These are phyloP conservation scores for Pleurozium schreberi DNA, from an alignment of 225 moss, liverwort and hornwort genomes.

Conservation along the genomic window DNA sequence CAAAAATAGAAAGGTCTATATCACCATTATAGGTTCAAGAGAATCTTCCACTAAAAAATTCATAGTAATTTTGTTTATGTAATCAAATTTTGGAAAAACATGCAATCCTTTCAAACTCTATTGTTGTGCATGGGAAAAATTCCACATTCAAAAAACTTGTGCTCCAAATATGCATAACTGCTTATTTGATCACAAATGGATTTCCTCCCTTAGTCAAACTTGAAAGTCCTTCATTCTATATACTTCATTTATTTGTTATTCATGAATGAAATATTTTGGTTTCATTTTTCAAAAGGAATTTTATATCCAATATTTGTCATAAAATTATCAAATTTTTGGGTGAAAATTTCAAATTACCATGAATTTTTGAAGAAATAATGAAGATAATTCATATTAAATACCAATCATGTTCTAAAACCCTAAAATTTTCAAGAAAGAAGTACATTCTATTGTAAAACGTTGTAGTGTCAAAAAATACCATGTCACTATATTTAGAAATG, in stretches of 20 bases:
- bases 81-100: too few relatives aligned
- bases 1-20: too few relatives aligned
- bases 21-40: too few relatives aligned
- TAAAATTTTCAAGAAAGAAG: not conserved
- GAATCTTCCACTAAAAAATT: too few relatives aligned
- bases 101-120: too few relatives aligned
- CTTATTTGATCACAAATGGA: too few relatives aligned
- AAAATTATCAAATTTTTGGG: not conserved
- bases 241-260: not conserved
- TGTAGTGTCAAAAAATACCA: rapidly evolving
- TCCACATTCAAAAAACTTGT: too few relatives aligned
- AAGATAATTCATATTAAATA: not conserved
- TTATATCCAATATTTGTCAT: not conserved
- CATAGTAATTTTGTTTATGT: too few relatives aligned
- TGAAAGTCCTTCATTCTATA: rapidly evolving
- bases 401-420: not conserved
- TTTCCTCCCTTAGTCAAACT: too few relatives aligned
- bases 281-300: not conserved
- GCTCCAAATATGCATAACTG: too few relatives aligned
- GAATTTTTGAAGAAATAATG: not conserved
- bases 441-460: rapidly evolving
- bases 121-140: too few relatives aligned
- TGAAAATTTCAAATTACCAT: not conserved
- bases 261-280: not conserved
- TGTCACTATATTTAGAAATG: not conserved